These are phyloP conservation scores for Podila epigama DNA, from an alignment of 192 early-diverging fungal species.

Conservation along the genomic window DNA sequence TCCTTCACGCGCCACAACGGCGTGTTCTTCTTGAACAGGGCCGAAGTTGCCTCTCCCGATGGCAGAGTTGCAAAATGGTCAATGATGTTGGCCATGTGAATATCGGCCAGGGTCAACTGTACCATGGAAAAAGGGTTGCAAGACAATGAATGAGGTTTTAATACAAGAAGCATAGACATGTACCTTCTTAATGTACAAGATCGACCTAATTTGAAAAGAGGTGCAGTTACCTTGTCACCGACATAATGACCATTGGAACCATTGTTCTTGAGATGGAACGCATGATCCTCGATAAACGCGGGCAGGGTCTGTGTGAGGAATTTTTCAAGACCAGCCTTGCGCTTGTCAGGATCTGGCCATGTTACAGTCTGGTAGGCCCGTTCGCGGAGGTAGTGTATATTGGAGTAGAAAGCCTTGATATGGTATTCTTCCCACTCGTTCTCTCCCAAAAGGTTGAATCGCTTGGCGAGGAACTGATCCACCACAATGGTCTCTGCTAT, in stretches of 20 bases:
- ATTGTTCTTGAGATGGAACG: slow-evolving; percentile 22
- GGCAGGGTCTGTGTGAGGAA: slow-evolving; percentile 1
- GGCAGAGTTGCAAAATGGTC: not conserved
- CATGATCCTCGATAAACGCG: slow-evolving; percentile 13
- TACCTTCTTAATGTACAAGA: not conserved
- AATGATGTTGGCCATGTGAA: slow-evolving; percentile 12
- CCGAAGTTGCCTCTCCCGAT: not conserved
- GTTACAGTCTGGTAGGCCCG: slow-evolving; percentile 4
- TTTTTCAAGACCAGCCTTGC: not conserved
- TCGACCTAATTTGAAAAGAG: not conserved
- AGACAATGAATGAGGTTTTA: not conserved
- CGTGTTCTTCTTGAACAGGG: not conserved
- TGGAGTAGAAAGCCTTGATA: slow-evolving; percentile 17
- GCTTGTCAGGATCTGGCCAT: not conserved
- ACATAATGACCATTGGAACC: slow-evolving; percentile 38
- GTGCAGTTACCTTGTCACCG: slow-evolving; percentile 5
- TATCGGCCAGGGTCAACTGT: slow-evolving; percentile 32
- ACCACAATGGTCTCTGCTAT: slow-evolving; percentile 7
- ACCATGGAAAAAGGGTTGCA: not conserved
- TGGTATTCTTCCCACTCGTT: slow-evolving; percentile 28
- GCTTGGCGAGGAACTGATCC: slow-evolving; percentile 26
- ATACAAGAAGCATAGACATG: not conserved
- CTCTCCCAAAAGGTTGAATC: slow-evolving; percentile 19
- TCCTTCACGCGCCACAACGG: not conserved
- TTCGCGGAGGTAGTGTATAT: not conserved